phyloP scores from a whole-genome alignment of 352 stramenopile species.

The Pythium folliculosum region DNA sequence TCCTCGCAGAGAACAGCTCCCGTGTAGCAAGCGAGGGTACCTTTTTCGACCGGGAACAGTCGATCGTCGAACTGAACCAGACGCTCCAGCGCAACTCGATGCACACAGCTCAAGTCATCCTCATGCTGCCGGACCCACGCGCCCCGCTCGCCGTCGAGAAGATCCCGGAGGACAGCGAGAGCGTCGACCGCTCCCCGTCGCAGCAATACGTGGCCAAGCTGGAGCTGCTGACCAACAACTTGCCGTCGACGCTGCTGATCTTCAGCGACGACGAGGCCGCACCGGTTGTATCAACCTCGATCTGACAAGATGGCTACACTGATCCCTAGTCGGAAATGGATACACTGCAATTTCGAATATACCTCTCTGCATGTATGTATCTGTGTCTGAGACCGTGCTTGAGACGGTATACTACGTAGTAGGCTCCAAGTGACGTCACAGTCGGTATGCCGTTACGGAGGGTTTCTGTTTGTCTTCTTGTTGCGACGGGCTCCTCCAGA shows the following conservation, averaged over 20 bases:
- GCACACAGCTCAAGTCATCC: constrained; percentile 41
- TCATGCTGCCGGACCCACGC: constrained; percentile 45
- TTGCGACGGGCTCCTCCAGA: not conserved
- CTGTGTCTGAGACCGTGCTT: too few species aligned
- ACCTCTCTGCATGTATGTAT: too few species aligned
- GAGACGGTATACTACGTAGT: too few species aligned
- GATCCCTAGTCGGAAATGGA: too few species aligned
- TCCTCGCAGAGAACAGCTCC: constrained; percentile 30
- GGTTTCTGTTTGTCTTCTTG: not conserved
- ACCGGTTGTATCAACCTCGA: constrained; percentile 44
- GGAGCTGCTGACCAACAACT: constrained; percentile 42
- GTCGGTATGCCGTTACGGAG: constrained; percentile 4
- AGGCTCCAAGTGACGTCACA: too few species aligned
- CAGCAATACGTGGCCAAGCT: constrained; percentile 37
- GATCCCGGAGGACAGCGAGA: not conserved
- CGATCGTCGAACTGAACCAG: constrained; percentile 45
- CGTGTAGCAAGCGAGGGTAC: not conserved
- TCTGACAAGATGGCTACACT: constrained; percentile 36
- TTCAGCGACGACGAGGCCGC: constrained; percentile 47
- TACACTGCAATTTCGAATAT: too few species aligned
- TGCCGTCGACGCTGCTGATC: constrained; percentile 56
- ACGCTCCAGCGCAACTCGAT: constrained; percentile 49
- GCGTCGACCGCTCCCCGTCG: not conserved
- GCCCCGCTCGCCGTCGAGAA: not conserved
- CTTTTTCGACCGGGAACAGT: constrained; percentile 31